Evolutionary conservation across 345 rosid genomes (phyloP).

Genomic region (Euphorbia lathyris): DNA sequence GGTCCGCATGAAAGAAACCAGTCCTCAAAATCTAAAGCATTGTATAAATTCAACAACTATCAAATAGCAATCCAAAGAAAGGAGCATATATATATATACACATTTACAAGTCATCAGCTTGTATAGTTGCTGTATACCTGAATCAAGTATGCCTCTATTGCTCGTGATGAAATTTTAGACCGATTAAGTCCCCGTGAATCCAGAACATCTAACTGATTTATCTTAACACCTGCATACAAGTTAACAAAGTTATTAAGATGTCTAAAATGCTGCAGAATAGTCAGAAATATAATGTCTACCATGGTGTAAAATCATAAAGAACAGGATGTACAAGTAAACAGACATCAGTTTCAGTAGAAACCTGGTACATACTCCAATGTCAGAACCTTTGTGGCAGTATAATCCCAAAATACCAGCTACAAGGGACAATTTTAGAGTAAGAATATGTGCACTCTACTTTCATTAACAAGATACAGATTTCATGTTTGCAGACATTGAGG

Average conservation of each 20-base stretch:
- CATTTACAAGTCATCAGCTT: not conserved
- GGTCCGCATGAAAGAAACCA: conserved; percentile 98
- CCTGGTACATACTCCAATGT: conserved; percentile 99
- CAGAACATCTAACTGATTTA: conserved; percentile 52
- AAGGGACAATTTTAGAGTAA: conserved; percentile 14
- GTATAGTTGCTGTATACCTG: conserved; percentile 49
- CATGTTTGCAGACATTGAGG: conserved; percentile 6
- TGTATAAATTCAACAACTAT: conserved; percentile 9
- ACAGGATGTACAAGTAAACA: conserved; percentile 12
- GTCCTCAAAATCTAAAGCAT: conserved; percentile 71
- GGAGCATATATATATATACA: not conserved
- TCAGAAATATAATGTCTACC: not conserved
- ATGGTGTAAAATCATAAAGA: not conserved
- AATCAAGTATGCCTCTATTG: conserved; percentile 88
- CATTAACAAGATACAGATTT: not conserved
- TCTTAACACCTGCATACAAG: conserved; percentile 66
- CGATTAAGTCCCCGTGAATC: conserved; percentile 63
- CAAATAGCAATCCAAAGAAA: conserved; percentile 2
- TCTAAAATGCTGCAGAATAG: not conserved
- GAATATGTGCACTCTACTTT: not conserved
- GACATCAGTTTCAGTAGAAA: conserved; percentile 32
- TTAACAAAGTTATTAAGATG: conserved; percentile 3
- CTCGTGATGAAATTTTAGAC: conserved; percentile 76
- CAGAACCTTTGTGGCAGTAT: conserved; percentile 84
- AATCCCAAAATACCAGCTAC: conserved; percentile 92